These are phyloP conservation scores for Blastocystis sp. DNA, from an alignment of 352 stramenopile species.

Conservation along the genomic window DNA sequence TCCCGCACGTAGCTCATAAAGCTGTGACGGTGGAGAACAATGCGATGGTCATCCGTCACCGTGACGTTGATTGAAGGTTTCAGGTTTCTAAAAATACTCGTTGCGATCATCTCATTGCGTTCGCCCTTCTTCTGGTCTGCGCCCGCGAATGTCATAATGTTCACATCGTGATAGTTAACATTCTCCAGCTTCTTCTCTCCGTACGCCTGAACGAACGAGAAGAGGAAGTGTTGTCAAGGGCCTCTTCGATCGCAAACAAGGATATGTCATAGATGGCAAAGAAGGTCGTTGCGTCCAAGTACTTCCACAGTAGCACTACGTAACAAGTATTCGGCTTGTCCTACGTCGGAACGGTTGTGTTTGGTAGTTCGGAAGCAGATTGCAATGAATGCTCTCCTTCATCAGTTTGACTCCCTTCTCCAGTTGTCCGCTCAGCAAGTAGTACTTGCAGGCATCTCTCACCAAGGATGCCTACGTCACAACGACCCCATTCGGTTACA, in stretches of 20 bases:
- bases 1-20: slow-evolving; percentile 48
- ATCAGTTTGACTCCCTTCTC: slow-evolving; percentile 39
- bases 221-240: slow-evolving; percentile 31
- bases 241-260: background rate
- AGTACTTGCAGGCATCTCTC: slow-evolving; percentile 18
- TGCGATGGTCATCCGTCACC: background rate
- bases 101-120: slow-evolving; percentile 35
- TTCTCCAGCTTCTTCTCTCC: slow-evolving; percentile 41
- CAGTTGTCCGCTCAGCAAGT: background rate
- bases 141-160: slow-evolving; percentile 19
- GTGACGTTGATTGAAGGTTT: slow-evolving; percentile 32
- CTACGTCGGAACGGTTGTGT: slow-evolving; percentile 37
- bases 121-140: slow-evolving; percentile 7
- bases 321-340: background rate
- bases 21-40: slow-evolving; percentile 18
- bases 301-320: slow-evolving; percentile 49
- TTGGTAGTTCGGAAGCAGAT: slow-evolving; percentile 20
- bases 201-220: background rate
- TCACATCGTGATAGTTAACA: slow-evolving; percentile 48
- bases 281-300: slow-evolving; percentile 31
- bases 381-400: slow-evolving; percentile 29
- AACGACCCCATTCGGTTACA: background rate
- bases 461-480: slow-evolving; percentile 19
- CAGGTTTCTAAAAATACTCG: background rate
- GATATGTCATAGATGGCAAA: slow-evolving; percentile 52